Evolutionary conservation across 2,329 filamentous ascomycete genomes (phyloP).

Genomic region (Mariannaea elegans): DNA sequence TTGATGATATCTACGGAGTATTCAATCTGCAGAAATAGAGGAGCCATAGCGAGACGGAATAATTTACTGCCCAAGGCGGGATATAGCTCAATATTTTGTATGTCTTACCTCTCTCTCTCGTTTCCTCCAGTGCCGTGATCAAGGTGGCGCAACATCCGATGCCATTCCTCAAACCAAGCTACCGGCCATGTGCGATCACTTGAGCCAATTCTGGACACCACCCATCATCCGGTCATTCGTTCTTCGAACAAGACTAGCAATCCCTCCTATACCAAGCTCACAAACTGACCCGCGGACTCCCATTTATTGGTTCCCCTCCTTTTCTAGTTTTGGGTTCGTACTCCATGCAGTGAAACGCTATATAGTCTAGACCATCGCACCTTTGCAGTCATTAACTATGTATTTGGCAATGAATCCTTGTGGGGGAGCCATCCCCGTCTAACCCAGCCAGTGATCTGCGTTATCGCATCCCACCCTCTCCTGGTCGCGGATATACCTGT

Average conservation of each 20-base stretch:
- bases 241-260: conserved; percentile 9
- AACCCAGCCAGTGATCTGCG: background rate
- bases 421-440: background rate
- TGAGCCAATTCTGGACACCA: conserved; percentile 6
- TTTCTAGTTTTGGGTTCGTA: background rate
- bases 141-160: conserved; percentile 20
- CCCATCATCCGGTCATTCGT: conserved; percentile 19
- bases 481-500: conserved; percentile 2
- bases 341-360: conserved; percentile 7
- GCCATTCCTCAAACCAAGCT: conserved; percentile 7
- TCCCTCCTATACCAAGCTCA: conserved; percentile 2
- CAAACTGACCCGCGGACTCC: background rate
- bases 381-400: background rate
- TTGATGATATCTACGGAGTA: background rate
- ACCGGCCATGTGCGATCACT: background rate
- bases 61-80: background rate
- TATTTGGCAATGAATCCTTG: too few species aligned
- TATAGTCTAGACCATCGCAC: background rate
- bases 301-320: background rate
- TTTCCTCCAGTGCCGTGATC: background rate
- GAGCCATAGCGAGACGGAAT: background rate
- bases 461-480: conserved; percentile 5
- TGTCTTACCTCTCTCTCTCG: background rate
- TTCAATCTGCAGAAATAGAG: background rate
- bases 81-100: background rate